Base-by-base conservation (phyloP, 176 grass and related monocot species). In the Carex parvula region DNA sequence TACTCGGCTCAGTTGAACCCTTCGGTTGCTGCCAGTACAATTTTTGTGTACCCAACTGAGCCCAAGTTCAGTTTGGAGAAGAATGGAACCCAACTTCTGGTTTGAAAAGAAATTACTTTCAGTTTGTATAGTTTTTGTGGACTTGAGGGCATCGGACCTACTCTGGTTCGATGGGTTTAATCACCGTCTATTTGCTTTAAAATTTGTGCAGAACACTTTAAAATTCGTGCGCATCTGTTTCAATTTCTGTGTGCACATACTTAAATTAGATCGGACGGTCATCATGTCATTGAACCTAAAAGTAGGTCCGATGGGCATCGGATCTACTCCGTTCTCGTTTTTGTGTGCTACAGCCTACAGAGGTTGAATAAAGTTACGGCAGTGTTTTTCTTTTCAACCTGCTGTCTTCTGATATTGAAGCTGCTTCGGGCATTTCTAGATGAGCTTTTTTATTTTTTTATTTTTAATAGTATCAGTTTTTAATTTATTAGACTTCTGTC, bases 41-140 rank as follows among this genome's bases (percentile, higher is more conserved):
- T 99, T 74, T 95, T 99, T 94, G 93, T 99, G 0, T 99, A 95
- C 56, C 96, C 96, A 71, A 90, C 80, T 65, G 91, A 99, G 52
- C 96, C 89, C 20, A 93, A 87, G 81, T 95, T 99, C 75, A 84
- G 53, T 61, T 52, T 82, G 32, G 89, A 88, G 83, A 86, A 68
- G 55, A 90, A 79, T 70, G 59, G 82, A 84, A 65, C 85, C 1
- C 29, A 88, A 89, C 41, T 82, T 10, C 44, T 89, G 32, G 67
- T 68, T 54, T 74, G 80, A 12, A 18, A 56, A 30, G 50, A 30
- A 30, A 53, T 56, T 33, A 77, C 22, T 77, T 77, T 22, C 17
- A 77, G 46, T 77, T 77, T 56, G 73, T 77, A 77, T 33, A 77
- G 73, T 24, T 55, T 77, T 77, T 55, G 73, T 54, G 21, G n/a